Base-by-base conservation (phyloP, 2,329 filamentous ascomycete genomes). In the Nothomitra cinnamomea region DNA sequence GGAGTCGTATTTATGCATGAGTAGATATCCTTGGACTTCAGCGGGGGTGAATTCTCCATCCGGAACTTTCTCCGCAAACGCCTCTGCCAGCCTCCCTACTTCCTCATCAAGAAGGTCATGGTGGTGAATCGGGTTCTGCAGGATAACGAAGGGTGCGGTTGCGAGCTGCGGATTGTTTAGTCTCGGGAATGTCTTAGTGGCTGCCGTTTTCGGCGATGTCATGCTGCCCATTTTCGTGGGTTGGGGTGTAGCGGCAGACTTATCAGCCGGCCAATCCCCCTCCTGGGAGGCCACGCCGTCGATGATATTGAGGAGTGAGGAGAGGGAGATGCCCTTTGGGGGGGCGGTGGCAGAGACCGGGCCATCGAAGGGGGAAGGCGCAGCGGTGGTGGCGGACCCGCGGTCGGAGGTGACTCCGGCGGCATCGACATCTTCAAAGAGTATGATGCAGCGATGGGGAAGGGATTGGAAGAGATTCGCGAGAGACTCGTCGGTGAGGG, bases 231-330 rank as follows among this genome's bases (percentile, higher is more conserved):
- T 57, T 56, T 28, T 55, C 50, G n/a, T n/a, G n/a, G n/a, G n/a
- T n/a, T n/a, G n/a, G n/a, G n/a, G n/a, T n/a, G n/a, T n/a, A n/a
- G n/a, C n/a, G n/a, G n/a, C 40, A n/a, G 53, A 52, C 8, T 17
- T 45, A 13, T 53, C 35, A 4, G 25, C 42, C 1, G 59, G 42
- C 24, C 56, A 25, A 15, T 67, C 65, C 10, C 85, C 85, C 67
- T 90, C 85, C 60, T 86, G 83, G 2, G 80, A 84, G 1, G 83
- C 83, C 1, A 88, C 85, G 53, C 87, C 85, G 61, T 94, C 86
- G 41, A 92, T 87, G 55, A 83, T 83, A 65, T 94, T 94, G 52
- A 94, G 74, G 1, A 94, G 73, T 0, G 85, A 85, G 0, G 84
- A 86, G 1, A 92, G 73, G 0, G 83, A 85, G 45, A 92, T 86